Conservation (phyloP, 1,139 yeast genomes). For the Magnusiomyces fungicola region DNA sequence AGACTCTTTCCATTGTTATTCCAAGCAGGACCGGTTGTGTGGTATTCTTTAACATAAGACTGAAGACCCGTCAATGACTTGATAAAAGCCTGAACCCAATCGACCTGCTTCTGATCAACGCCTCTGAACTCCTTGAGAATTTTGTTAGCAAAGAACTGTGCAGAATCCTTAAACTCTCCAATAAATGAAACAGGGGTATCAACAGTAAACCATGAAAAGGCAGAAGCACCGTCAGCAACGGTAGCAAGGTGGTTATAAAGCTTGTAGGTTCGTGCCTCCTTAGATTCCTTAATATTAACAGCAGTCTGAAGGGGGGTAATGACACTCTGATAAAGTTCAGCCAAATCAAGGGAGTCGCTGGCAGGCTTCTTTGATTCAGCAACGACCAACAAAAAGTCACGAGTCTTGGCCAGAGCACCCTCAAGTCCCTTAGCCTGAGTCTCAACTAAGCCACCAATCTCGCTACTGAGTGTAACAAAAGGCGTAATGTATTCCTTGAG, state of each 20-base stretch:
- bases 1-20: constrained; percentile 43
- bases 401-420: constrained; percentile 55
- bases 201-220: constrained; percentile 82
- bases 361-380: constrained; percentile 59
- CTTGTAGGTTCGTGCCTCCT: constrained; percentile 52
- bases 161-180: constrained; percentile 81
- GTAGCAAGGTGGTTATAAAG: constrained; percentile 69
- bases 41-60: constrained; percentile 65
- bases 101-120: constrained; percentile 55
- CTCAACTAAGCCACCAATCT: constrained; percentile 14
- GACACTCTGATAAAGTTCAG: constrained; percentile 59
- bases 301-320: constrained; percentile 54
- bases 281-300: constrained; percentile 56
- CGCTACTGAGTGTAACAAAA: constrained; percentile 29
- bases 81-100: constrained; percentile 71
- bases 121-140: constrained; percentile 78
- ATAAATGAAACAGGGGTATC: constrained; percentile 66
- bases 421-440: constrained; percentile 30
- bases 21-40: constrained; percentile 81
- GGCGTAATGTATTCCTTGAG: constrained; percentile 51
- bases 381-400: constrained; percentile 52
- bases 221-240: constrained; percentile 82
- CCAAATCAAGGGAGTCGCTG: constrained; percentile 42
- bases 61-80: constrained; percentile 61
- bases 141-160: constrained; percentile 91